Conservation (phyloP, 257 asterid genomes). For the Linaria vulgaris region DNA sequence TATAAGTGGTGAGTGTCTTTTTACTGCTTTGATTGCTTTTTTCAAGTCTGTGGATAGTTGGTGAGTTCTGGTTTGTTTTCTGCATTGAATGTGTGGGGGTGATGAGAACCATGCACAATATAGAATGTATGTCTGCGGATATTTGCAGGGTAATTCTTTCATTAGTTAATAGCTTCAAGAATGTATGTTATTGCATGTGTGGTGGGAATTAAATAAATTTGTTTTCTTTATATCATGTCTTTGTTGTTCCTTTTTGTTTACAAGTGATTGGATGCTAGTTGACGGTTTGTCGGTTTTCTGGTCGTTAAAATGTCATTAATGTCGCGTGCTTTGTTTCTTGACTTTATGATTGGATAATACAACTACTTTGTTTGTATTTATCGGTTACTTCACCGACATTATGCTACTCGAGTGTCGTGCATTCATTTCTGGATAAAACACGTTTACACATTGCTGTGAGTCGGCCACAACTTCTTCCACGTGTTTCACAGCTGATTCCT, state of each 20-base stretch:
- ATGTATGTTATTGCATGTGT: neutral
- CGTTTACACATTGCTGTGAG: neutral
- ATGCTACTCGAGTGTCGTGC: neutral
- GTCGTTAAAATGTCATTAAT: neutral
- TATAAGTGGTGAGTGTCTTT: constrained; percentile 65
- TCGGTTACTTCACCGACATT: neutral
- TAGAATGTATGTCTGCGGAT: neutral
- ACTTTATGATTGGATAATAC: neutral
- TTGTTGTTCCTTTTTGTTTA: constrained; percentile 1
- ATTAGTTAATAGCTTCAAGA: neutral
- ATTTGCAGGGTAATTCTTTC: neutral
- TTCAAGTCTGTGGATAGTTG: neutral
- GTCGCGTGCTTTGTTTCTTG: constrained; percentile 6
- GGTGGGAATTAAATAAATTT: neutral
- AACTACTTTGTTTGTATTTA: constrained; percentile 2
- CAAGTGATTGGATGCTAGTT: constrained; percentile 19
- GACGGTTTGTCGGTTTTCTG: constrained; percentile 6
- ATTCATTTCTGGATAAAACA: constrained; percentile 8
- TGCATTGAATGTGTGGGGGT: constrained; percentile 13
- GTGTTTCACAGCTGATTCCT: constrained; percentile 17
- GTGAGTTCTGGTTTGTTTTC: neutral
- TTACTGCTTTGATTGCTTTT: neutral
- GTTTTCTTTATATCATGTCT: neutral
- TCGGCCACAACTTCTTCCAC: constrained; percentile 6
- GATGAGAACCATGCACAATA: constrained; percentile 1